Evolutionary conservation across 805 yeast species (phyloP).

Genomic region (Cyberlindnera veronae): DNA sequence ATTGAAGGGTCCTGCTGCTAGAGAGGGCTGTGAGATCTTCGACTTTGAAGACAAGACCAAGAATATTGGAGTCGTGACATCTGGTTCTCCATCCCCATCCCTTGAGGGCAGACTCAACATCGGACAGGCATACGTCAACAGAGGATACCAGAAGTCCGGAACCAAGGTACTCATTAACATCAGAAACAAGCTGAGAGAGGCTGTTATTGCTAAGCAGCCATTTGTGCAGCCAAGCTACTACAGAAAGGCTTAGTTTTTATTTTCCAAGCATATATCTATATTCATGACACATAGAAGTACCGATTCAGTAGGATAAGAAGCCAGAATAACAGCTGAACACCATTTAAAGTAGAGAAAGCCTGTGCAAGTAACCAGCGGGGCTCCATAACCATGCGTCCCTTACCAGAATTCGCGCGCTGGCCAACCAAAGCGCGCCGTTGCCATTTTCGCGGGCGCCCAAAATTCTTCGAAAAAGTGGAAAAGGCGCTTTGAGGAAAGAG

Average conservation of each 20-base stretch:
- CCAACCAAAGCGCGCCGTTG: slow-evolving; percentile 25
- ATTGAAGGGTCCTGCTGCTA: slow-evolving; percentile 85
- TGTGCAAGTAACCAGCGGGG: neutral
- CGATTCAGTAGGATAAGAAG: too few relatives aligned
- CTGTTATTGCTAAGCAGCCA: slow-evolving; percentile 77
- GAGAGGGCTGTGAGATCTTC: slow-evolving; percentile 69
- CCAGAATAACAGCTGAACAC: too few relatives aligned
- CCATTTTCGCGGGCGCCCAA: slow-evolving; percentile 9
- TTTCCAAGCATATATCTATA: neutral
- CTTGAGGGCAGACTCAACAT: slow-evolving; percentile 69
- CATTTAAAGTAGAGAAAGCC: too few relatives aligned
- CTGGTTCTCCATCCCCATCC: slow-evolving; percentile 66
- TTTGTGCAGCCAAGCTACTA: slow-evolving; percentile 75
- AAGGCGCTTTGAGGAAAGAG: slow-evolving; percentile 14
- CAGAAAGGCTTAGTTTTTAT: slow-evolving; percentile 31
- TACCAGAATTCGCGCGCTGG: slow-evolving; percentile 9
- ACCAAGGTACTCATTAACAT: slow-evolving; percentile 69
- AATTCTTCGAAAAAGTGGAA: slow-evolving; percentile 17
- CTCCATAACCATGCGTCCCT: slow-evolving; percentile 6
- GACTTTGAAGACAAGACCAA: slow-evolving; percentile 47
- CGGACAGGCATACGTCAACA: slow-evolving; percentile 85
- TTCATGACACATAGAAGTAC: too few relatives aligned
- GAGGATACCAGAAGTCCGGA: slow-evolving; percentile 69
- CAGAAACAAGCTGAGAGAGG: slow-evolving; percentile 80
- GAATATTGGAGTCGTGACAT: slow-evolving; percentile 52